phyloP scores from a whole-genome alignment of 1,284 basidiomycete genomes.

The Sporisorium sorghi region DNA sequence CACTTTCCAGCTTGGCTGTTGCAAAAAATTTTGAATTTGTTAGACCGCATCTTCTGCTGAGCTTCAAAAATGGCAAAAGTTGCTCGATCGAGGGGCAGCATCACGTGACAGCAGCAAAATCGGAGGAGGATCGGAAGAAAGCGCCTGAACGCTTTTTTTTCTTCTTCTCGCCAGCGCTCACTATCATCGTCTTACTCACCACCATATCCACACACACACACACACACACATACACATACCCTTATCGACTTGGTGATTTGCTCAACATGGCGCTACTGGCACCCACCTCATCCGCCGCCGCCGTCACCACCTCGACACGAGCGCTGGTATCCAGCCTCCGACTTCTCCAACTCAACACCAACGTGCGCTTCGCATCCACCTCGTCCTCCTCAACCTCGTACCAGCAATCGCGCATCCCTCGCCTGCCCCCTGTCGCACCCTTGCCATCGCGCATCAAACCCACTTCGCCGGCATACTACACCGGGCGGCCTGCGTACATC shows the following conservation, averaged over 20 bases:
- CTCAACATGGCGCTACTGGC: conserved; percentile 8
- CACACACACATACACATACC: too few relatives aligned
- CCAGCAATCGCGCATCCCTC: conserved; percentile 18
- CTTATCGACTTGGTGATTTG: too few relatives aligned
- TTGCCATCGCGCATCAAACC: conserved; percentile 68
- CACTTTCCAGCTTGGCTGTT: background rate
- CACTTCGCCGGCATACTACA: conserved; percentile 82
- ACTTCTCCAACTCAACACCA: conserved; percentile 4
- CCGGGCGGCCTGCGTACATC: conserved; percentile 82
- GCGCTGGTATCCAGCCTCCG: conserved; percentile 13
- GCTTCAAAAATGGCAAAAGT: background rate
- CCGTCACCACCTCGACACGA: conserved; percentile 2
- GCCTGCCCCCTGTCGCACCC: conserved; percentile 30
- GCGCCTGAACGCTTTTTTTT: background rate
- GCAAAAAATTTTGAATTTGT: background rate
- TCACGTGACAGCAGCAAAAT: conserved; percentile 22
- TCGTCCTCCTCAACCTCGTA: conserved; percentile 16
- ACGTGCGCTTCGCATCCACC: conserved; percentile 24
- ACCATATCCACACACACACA: conserved; percentile 4
- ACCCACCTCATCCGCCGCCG: background rate
- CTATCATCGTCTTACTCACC: background rate
- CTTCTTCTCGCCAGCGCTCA: background rate
- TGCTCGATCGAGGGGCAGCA: background rate
- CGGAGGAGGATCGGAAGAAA: conserved; percentile 28
- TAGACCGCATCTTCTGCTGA: background rate